Evolutionary conservation across 306 rosid genomes (phyloP), one percentile per base, ranked within the genome.

Genomic region (Herpetospermum pedunculosum): DNA sequence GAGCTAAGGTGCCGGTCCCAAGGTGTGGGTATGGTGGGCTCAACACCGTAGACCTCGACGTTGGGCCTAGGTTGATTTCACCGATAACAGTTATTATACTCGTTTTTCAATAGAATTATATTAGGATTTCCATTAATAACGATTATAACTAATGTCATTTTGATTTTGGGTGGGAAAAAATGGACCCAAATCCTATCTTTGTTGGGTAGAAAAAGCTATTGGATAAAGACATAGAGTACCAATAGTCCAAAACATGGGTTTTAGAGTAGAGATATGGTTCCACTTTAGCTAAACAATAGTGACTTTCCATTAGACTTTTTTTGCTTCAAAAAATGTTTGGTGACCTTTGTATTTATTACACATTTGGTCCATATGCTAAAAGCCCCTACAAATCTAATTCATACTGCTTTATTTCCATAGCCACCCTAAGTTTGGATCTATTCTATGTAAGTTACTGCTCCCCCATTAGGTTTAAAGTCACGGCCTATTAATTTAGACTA

Each of bases 251-350:
- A 43, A 12, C 11, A 40, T 21, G 72, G 72, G 70, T 40, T 65
- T 78, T 62, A 70, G 84, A 54, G 76, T 78, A 65, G 70, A 72
- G 81, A 55, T 75, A 37, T 77, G 75, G 81, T 84, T 80, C 76
- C 81, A 38, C 81, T 49, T 75, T 79, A 76, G 43, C 79, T 57
- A 80, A 78, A 79, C 87, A 65, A 23, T 43, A 74, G 78, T 72
- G 80, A 79, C 74, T 52, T 77, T 85, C 77, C 46, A 53, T 79
- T 14, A 72, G 80, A 78, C 82, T 80, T 81, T 81, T 77, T 81
- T 83, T 63, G 78, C 75, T 81, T 84, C 70, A 40, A 75, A 55
- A 75, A 82, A 69, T 78, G 81, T 77, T 73, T 11, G 52, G 73
- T 73, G 76, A 75, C 74, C 81, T 77, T 76, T 28, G 57, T 15